Base-by-base conservation (phyloP, 129 eudicot genomes). In the Pulicaria dysenterica region DNA sequence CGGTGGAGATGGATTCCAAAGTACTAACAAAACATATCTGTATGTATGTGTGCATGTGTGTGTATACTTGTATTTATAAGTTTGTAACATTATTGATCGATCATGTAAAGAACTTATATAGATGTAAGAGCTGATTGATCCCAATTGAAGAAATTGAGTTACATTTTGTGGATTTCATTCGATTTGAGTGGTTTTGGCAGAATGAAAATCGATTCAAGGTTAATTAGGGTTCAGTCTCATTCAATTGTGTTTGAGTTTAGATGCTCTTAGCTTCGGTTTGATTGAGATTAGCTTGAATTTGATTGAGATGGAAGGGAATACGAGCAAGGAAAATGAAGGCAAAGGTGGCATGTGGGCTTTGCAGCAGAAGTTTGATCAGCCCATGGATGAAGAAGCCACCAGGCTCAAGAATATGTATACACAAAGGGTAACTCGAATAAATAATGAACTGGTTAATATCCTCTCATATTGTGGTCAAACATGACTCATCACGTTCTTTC, bases 311-410 rank as follows among this genome's bases (percentile, higher is more conserved):
- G 85, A 78, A 48, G 76, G 79, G 48, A 81, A 72, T 56, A 64
- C 36, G 72, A 81, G 72, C 41, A 91, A 50, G 54, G 80, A 54
- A 1, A 61, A 53, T 61, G 86, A 83, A 46, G 69, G 57, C 0
- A 88, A 76, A 79, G 96, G 93, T 15, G 75, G 95, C 53, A 82
- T 91, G 96, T 91, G 97, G 97, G 91, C 12, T 73, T 85, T 91
- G 83, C 91, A 89, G 55, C 89, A 91, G 75, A 91, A 82, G 77
- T 87, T 88, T 83, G 97, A 91, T 77, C 93, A 86, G 69, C 89
- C 97, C 65, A 91, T 91, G 97, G 97, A 91, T 68, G 97, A 88
- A 69, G 97, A 91, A 48, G 97, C 92, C 49, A 91, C 82, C 57
- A 84, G 80, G 65, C 84, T 91, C 46, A 84, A 70, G 69, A 86